Conservation (phyloP, 139 green algal species). For the Desmodesmus armatus region DNA sequence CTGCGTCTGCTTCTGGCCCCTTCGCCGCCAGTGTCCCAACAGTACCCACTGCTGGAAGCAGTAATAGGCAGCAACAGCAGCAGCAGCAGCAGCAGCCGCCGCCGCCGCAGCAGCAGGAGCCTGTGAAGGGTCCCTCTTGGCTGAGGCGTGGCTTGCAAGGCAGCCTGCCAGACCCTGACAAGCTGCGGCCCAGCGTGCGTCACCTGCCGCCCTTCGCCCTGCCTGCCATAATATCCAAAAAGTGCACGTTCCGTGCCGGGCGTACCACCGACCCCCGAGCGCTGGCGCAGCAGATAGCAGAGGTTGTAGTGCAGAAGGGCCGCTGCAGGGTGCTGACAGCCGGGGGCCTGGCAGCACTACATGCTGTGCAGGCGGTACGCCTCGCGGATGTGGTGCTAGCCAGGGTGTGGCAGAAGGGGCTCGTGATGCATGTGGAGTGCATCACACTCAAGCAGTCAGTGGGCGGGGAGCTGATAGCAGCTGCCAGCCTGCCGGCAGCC, state of each 20-base stretch:
- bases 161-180: neutral
- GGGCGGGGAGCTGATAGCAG: neutral
- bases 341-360: neutral
- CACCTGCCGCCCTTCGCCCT: slow-evolving; percentile 20
- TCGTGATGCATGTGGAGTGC: slow-evolving; percentile 10
- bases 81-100: slow-evolving; percentile 3
- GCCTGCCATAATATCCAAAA: neutral
- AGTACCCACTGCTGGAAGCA: too few species aligned
- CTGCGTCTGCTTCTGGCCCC: too few species aligned
- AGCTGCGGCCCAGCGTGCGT: neutral
- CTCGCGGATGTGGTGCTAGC: neutral
- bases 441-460: slow-evolving; percentile 3
- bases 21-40: too few species aligned
- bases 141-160: slow-evolving; percentile 8
- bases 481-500: neutral
- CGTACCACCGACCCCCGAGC: neutral
- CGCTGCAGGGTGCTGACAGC: slow-evolving; percentile 3
- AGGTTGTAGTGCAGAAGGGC: neutral
- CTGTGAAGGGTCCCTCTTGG: neutral
- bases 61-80: neutral
- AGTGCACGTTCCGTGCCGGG: neutral
- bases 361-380: slow-evolving; percentile 16
- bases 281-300: neutral
- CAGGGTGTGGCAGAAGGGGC: neutral
- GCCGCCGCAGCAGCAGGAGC: neutral